phyloP scores from a whole-genome alignment of 306 rosid genomes.

The Luffa acutangula region DNA sequence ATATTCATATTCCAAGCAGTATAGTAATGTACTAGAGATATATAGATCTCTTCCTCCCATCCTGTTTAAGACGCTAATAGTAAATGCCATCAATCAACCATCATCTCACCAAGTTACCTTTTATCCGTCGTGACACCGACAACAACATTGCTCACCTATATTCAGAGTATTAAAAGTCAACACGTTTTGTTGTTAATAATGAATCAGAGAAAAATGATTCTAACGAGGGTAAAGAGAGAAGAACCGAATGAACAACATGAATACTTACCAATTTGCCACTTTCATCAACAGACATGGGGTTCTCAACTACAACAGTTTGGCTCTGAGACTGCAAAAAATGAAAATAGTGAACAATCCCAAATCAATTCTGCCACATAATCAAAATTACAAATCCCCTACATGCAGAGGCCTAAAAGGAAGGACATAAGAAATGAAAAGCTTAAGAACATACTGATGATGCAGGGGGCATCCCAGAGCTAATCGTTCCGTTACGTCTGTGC shows the following conservation, averaged over 20 bases:
- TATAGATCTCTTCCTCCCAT: conserved; percentile 7
- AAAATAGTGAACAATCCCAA: conserved; percentile 9
- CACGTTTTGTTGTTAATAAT: not conserved
- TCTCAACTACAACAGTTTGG: conserved; percentile 94
- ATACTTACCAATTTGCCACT: conserved; percentile 84
- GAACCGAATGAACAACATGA: not conserved
- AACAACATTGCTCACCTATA: conserved; percentile 96
- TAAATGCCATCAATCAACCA: not conserved
- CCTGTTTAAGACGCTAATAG: not conserved
- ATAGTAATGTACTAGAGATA: conserved; percentile 4
- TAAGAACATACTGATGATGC: conserved; percentile 60
- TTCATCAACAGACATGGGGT: conserved; percentile 90
- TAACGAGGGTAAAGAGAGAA: not conserved
- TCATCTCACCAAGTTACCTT: conserved; percentile 27
- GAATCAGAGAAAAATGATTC: not conserved
- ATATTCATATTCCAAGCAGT: conserved; percentile 9
- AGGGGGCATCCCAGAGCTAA: conserved; percentile 55
- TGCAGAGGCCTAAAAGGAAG: not conserved
- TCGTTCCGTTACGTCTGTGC: conserved; percentile 64
- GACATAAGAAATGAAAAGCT: not conserved
- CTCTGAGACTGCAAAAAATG: conserved; percentile 38
- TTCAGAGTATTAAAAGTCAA: conserved; percentile 5
- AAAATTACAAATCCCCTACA: not conserved
- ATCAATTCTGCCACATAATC: conserved; percentile 10
- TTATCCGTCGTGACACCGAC: conserved; percentile 88